Base-by-base conservation (phyloP, 305 asterid species). In the Fraxinus velutina region DNA sequence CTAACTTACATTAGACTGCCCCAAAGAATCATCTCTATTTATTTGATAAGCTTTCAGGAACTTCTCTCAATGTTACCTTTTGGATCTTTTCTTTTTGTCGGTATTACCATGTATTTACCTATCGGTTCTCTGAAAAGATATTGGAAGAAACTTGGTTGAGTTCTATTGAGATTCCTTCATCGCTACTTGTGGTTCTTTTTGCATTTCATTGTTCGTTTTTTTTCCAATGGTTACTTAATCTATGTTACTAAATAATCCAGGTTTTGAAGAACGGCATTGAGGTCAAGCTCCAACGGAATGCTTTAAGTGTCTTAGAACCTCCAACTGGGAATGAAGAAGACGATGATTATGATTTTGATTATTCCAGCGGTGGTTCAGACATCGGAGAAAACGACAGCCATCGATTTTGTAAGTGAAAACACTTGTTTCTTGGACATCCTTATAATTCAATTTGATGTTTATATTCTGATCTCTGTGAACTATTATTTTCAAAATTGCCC, bases 271-370 rank as follows among this genome's bases (percentile, higher is more conserved):
- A 95, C 79, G 99, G 99, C 5, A 94, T 90, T 82, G 99, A 95
- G 86, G 99, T 93, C 76, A 93, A 93, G 89, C 97, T 95, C 80
- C 99, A 95, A 86, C 81, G 98, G 78, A 95, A 95, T 88, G 99
- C 99, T 62, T 86, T 95, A 88, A 93, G 98, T 68, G 98, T 95
- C 62, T 78, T 95, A 84, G 98, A 95, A 82, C 94, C 91, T 64
- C 97, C 98, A 55, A 93, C 97, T n/a, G 98, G 98, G 19, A 90
- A 92, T 76, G 98, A 95, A 87, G 97, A 89, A 37, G 94, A 91
- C 2, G 94, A 90, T 73, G 94, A 90, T 73, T 90, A 82, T 78
- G 94, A 90, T 64, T 88, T 93, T 83, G 92, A 90, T 82, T 92
- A 92, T 83, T 91, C 97, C 12, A 92, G 91, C 88, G 89, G 96